Evolutionary conservation across 306 rosid genomes (phyloP).

Genomic region (Glycyrrhiza uralensis): DNA sequence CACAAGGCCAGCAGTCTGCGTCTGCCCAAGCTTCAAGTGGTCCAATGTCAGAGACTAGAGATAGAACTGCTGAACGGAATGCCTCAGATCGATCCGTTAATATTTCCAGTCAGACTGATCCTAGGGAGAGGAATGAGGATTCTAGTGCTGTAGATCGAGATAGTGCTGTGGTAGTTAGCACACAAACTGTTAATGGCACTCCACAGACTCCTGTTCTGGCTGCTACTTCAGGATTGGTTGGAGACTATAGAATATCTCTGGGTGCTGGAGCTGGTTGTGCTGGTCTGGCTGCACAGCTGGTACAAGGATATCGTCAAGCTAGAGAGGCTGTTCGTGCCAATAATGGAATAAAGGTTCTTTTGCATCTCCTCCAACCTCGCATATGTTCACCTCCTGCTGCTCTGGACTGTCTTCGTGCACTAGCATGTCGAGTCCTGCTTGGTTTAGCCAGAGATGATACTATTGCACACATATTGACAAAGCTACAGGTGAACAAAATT

Average conservation of each 20-base stretch:
- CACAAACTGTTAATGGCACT: slow-evolving; percentile 41
- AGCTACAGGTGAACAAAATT: slow-evolving; percentile 66
- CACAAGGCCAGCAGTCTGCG: slow-evolving; percentile 65
- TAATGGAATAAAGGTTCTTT: slow-evolving; percentile 85
- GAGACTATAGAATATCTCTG: slow-evolving; percentile 85
- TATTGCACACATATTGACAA: slow-evolving; percentile 88
- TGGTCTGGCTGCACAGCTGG: slow-evolving; percentile 86
- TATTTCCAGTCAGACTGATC: slow-evolving; percentile 53
- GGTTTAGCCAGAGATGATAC: slow-evolving; percentile 92
- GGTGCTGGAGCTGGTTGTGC: slow-evolving; percentile 93
- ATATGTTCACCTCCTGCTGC: slow-evolving; percentile 81
- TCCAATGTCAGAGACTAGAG: slow-evolving; percentile 58
- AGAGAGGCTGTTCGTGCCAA: slow-evolving; percentile 85
- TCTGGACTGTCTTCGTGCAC: slow-evolving; percentile 89
- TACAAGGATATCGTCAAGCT: slow-evolving; percentile 84
- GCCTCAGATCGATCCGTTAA: slow-evolving; percentile 54
- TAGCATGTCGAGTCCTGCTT: slow-evolving; percentile 85
- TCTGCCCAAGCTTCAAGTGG: slow-evolving; percentile 52
- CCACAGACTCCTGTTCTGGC: slow-evolving; percentile 53
- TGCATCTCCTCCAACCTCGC: slow-evolving; percentile 84
- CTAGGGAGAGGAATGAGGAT: slow-evolving; percentile 66
- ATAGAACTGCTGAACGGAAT: slow-evolving; percentile 65
- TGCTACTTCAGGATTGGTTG: slow-evolving; percentile 78
- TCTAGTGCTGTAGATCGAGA: slow-evolving; percentile 45
- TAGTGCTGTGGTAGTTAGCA: slow-evolving; percentile 25